Percentiles rank a stretch among this genome's conserved stretches.
Conservation (phyloP, 164 flowering plant genomes). For the Brasenia schreberi region DNA sequence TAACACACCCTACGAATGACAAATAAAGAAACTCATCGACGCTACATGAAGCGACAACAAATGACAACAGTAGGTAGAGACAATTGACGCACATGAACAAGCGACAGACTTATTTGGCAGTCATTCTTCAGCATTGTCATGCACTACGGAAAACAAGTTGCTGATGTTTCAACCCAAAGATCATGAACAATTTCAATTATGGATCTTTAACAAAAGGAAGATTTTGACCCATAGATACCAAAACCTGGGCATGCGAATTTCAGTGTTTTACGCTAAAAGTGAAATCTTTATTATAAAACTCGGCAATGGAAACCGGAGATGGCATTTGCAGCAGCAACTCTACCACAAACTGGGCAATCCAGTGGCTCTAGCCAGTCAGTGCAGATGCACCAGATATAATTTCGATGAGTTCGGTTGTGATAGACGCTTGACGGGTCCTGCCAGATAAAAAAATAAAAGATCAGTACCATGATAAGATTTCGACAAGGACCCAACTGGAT, state of each 20-base stretch:
- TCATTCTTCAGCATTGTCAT: not conserved
- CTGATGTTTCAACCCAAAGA: not conserved
- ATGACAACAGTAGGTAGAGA: no score
- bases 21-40: no score
- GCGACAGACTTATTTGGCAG: not conserved
- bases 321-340: not conserved
- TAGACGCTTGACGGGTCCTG: constrained; percentile 95
- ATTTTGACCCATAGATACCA: not conserved
- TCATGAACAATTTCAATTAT: not conserved
- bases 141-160: not conserved
- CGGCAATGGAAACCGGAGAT: not conserved
- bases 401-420: constrained; percentile 88
- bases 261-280: not conserved
- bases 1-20: no score
- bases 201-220: not conserved
- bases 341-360: not conserved
- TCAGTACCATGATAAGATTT: not conserved
- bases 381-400: constrained; percentile 97
- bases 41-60: no score
- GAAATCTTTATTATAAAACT: not conserved
- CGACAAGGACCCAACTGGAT: not conserved
- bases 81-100: no score
- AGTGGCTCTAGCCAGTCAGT: constrained; percentile 39
- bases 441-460: constrained; percentile 4
- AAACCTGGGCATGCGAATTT: not conserved